phyloP scores from a whole-genome alignment of 2,329 filamentous ascomycete species.

The Apiospora aurea region DNA sequence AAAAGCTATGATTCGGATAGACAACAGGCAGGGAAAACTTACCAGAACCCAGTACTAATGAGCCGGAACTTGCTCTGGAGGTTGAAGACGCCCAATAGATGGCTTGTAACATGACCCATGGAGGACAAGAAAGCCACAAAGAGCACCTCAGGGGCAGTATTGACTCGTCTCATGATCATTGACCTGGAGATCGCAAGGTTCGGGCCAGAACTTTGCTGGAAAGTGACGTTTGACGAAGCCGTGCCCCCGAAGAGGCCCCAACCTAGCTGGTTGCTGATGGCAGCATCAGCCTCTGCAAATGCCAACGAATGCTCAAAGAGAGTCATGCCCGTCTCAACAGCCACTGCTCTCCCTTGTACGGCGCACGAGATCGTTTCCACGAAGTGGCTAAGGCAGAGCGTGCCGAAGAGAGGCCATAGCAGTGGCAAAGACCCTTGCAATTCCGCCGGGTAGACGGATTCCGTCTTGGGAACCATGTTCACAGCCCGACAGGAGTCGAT shows the following conservation, averaged over 20 bases:
- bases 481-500: constrained; percentile 77
- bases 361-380: constrained; percentile 88
- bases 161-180: constrained; percentile 80
- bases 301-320: constrained; percentile 95
- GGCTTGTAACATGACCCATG: constrained; percentile 87
- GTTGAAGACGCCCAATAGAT: constrained; percentile 80
- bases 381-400: constrained; percentile 79
- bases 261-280: constrained; percentile 80
- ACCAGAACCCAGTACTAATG: constrained; percentile 82
- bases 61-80: constrained; percentile 82
- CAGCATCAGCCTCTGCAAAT: constrained; percentile 93
- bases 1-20: too few species aligned
- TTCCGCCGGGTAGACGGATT: constrained; percentile 57
- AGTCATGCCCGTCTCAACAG: constrained; percentile 93
- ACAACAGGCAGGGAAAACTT: neutral
- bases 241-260: constrained; percentile 68
- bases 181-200: constrained; percentile 63
- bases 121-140: constrained; percentile 87
- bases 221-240: constrained; percentile 50
- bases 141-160: constrained; percentile 88
- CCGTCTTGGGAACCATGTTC: constrained; percentile 70
- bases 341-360: constrained; percentile 79
- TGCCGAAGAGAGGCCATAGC: constrained; percentile 78
- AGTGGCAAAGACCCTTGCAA: constrained; percentile 80
- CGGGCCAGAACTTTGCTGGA: constrained; percentile 47